Evolutionary conservation across 2,329 filamentous ascomycete species (phyloP), one percentile per base, ranked within the genome.

Genomic region (Scolecobasidium constrictum): DNA sequence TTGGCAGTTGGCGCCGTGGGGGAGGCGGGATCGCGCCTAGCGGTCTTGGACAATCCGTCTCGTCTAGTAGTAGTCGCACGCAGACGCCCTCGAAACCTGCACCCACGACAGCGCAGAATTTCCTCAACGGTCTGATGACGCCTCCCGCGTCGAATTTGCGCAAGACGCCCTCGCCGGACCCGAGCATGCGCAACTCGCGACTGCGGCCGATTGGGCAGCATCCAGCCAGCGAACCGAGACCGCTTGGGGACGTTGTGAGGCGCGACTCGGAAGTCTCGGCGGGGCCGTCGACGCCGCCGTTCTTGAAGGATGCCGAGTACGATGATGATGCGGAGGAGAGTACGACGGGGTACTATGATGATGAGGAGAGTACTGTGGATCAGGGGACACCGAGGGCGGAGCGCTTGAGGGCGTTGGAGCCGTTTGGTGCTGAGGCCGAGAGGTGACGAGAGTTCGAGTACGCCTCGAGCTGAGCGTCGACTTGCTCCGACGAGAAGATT

Each of bases 1-100:
- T 88, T 77, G 88, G 86, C 37, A 94, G 82, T 61, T 95, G 90
- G 90, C 81, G 88, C 41, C 90, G 83, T 58, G 76, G 73, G 18
- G 63, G 66, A 7, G 23, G 15, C 22, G 48, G 66, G 34, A 63
- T 59, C 45, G 61, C 60, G 17, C 53, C 77, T 35, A 68, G 76
- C 40, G 63, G 68, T 11, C 55, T 61, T n/a, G 54, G 53, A 37
- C 26, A 43, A 41, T 15, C 33, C 16, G 9, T 40, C 53, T 51
- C 65, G 59, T 26, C 21, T 26, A 21, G 16, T 21, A 28, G 20
- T 18, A 55, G 50, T 12, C 49, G 46, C 5, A 49, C 45, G 4
- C 51, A 49, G 35, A 83, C 81, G 1, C 80, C 81, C 4, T 81
- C 79, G 6, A 78, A 74, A 53, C 66, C 67, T 35, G 72, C 66